These are phyloP conservation scores for Beauveria asiatica DNA, from an alignment of 2,329 filamentous ascomycete genomes.

Conservation along the genomic window DNA sequence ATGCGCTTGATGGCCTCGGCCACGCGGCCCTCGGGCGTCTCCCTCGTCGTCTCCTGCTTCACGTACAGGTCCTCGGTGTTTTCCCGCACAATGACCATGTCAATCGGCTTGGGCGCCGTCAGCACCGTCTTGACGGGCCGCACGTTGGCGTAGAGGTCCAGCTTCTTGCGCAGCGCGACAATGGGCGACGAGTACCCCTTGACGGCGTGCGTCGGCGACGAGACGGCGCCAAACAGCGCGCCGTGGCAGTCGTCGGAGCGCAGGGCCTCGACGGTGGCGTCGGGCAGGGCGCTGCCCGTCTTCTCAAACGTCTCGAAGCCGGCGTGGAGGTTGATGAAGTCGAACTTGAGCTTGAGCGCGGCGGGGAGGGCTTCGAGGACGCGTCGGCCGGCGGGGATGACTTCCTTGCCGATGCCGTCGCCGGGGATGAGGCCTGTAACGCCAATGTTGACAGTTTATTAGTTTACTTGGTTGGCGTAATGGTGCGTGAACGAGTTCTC, in stretches of 20 bases:
- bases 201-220: conserved; percentile 80
- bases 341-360: conserved; percentile 89
- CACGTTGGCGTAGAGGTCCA: conserved; percentile 95
- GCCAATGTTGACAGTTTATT: neutral
- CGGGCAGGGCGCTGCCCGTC: conserved; percentile 80
- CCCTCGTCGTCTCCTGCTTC: conserved; percentile 85
- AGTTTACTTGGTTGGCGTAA: neutral
- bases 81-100: conserved; percentile 96
- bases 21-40: conserved; percentile 66
- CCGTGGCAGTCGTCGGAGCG: conserved; percentile 80
- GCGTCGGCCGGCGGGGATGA: conserved; percentile 88
- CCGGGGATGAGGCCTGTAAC: conserved; percentile 84
- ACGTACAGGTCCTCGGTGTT: conserved; percentile 99
- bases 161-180: conserved; percentile 88
- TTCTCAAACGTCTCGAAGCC: conserved; percentile 90
- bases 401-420: conserved; percentile 96
- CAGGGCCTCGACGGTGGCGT: conserved; percentile 82
- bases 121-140: conserved; percentile 82
- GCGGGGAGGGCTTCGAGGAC: conserved; percentile 86
- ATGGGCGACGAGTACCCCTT: conserved; percentile 95
- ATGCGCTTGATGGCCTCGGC: conserved; percentile 98
- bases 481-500: too few relatives aligned
- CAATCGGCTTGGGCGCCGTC: conserved; percentile 60
- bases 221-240: conserved; percentile 92
- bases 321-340: conserved; percentile 85